Conservation (phyloP, 1,139 yeast species). For the Taphrina flavorubra region DNA sequence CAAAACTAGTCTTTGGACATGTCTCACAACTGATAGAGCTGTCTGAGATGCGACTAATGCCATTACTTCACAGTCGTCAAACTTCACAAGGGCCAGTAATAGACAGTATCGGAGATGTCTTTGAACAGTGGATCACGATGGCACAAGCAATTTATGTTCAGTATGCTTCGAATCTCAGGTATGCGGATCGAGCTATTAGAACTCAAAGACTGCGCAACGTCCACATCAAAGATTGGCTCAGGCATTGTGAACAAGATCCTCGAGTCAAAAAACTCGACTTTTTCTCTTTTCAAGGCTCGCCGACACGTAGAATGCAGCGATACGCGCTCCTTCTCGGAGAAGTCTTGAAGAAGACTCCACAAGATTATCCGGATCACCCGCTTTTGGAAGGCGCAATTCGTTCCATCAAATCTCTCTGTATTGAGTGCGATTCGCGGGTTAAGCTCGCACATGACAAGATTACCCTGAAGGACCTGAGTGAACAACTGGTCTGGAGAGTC, state of each 20-base stretch:
- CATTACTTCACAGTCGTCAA: constrained; percentile 61
- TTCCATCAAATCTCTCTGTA: constrained; percentile 56
- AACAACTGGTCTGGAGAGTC: constrained; percentile 43
- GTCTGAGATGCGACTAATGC: constrained; percentile 63
- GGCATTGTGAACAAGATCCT: constrained; percentile 56
- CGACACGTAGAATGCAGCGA: constrained; percentile 74
- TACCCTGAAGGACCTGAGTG: constrained; percentile 19
- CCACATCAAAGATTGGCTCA: constrained; percentile 60
- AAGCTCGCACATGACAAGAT: constrained; percentile 52
- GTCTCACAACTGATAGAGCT: constrained; percentile 66
- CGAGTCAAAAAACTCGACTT: constrained; percentile 61
- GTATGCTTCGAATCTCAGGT: constrained; percentile 59
- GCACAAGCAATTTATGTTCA: constrained; percentile 63
- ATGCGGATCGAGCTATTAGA: constrained; percentile 51
- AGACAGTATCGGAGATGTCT: constrained; percentile 67
- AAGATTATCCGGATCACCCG: constrained; percentile 62
- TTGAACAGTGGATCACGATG: constrained; percentile 67
- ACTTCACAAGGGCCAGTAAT: constrained; percentile 70
- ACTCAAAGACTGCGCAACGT: constrained; percentile 56
- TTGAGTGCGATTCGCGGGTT: constrained; percentile 58
- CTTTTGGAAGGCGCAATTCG: constrained; percentile 63
- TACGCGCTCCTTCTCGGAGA: constrained; percentile 71
- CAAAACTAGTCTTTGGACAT: constrained; percentile 65
- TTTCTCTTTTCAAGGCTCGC: constrained; percentile 72
- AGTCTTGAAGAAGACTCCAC: constrained; percentile 60